phyloP scores from a whole-genome alignment of 257 asterid species.

The Solanum pennellii region DNA sequence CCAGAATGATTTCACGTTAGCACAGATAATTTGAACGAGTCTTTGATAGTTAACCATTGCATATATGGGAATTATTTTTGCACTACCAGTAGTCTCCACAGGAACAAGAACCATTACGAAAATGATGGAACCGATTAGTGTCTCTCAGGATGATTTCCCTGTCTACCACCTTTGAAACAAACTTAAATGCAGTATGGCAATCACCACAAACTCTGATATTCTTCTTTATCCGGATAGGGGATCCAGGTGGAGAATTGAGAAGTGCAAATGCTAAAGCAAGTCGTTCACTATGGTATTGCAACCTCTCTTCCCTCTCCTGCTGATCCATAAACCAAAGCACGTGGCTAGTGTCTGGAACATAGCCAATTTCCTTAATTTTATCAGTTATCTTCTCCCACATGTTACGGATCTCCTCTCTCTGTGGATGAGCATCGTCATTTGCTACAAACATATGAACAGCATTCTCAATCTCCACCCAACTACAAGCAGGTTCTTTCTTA shows the following conservation, averaged over 20 bases:
- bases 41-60: not conserved
- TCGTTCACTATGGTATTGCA: constrained; percentile 71
- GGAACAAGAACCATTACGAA: constrained; percentile 57
- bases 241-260: constrained; percentile 34
- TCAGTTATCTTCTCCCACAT: constrained; percentile 52
- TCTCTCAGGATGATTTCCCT: constrained; percentile 72
- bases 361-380: constrained; percentile 51
- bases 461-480: constrained; percentile 83
- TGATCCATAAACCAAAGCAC: constrained; percentile 56
- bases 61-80: not conserved
- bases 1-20: not conserved
- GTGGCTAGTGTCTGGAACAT: constrained; percentile 65
- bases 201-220: constrained; percentile 85
- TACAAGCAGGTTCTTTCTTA: constrained; percentile 84
- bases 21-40: not conserved
- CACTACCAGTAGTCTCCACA: constrained; percentile 80
- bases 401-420: constrained; percentile 33
- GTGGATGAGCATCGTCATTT: constrained; percentile 60
- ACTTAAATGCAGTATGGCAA: constrained; percentile 64
- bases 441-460: constrained; percentile 62
- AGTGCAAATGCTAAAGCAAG: constrained; percentile 78
- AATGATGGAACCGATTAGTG: constrained; percentile 72
- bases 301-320: constrained; percentile 57
- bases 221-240: constrained; percentile 58
- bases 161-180: constrained; percentile 43